Evolutionary conservation across 768 basidiomycete species (phyloP).

Genomic region (Pisolithus orientalis): DNA sequence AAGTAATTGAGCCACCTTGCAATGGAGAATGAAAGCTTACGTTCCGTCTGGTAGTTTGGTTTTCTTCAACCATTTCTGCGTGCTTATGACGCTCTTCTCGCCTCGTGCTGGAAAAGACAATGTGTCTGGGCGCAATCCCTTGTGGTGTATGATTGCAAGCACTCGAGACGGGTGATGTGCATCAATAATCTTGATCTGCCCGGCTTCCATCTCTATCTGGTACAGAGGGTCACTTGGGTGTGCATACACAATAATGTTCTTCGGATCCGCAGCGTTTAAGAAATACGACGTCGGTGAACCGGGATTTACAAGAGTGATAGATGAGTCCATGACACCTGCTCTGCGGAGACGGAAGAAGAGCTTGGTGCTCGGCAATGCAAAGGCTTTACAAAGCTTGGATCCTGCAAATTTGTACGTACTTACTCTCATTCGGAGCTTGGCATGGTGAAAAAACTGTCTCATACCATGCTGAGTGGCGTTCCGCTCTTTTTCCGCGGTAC

Average conservation of each 20-base stretch:
- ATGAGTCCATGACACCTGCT: constrained; percentile 19
- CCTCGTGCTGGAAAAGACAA: constrained; percentile 20
- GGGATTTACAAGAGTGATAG: constrained; percentile 20
- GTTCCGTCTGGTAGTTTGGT: constrained; percentile 17
- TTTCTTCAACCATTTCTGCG: constrained; percentile 24
- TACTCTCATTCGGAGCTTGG: too few species aligned
- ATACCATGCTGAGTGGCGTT: neutral
- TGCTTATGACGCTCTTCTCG: constrained; percentile 1
- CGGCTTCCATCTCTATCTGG: constrained; percentile 15
- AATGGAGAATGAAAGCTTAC: constrained; percentile 11
- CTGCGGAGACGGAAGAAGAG: neutral
- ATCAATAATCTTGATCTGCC: constrained; percentile 13
- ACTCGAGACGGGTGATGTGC: constrained; percentile 4
- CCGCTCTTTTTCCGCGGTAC: neutral
- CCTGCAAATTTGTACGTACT: too few species aligned
- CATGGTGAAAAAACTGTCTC: too few species aligned
- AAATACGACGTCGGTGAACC: constrained; percentile 23
- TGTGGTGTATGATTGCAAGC: constrained; percentile 20
- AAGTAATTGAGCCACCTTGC: neutral
- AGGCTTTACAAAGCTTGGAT: too few species aligned
- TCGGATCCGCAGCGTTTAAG: constrained; percentile 14
- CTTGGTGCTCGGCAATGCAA: too few species aligned
- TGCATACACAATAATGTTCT: constrained; percentile 14
- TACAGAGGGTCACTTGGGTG: constrained; percentile 19
- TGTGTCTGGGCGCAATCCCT: constrained; percentile 21